A percentile compares a stretch with the other conserved stretches of the same genome.
Evolutionary conservation across 129 eudicot species (phyloP).

Genomic region (Flaveria ramosissima): DNA sequence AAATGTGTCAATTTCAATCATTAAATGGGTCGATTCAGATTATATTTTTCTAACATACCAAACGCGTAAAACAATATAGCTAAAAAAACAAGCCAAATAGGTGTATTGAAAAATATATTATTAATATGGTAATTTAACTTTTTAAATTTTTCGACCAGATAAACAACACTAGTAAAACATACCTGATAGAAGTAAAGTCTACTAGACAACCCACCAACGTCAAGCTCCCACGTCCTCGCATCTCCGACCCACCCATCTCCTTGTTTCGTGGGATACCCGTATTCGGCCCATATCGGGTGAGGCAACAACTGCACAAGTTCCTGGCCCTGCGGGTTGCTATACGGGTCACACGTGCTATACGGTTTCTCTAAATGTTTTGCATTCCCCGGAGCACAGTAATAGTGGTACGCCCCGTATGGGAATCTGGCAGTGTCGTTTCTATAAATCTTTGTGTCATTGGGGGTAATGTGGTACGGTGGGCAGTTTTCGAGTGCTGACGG

Average conservation of each 20-base stretch:
- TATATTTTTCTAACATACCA: neutral
- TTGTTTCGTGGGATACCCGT: constrained; percentile 73
- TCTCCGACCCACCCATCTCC: constrained; percentile 92
- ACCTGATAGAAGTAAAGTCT: constrained; percentile 90
- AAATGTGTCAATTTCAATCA: neutral
- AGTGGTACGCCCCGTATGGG: constrained; percentile 86
- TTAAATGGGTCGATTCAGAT: neutral
- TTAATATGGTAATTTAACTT: neutral
- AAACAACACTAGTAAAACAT: neutral
- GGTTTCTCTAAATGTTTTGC: constrained; percentile 68
- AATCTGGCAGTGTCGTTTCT: constrained; percentile 68
- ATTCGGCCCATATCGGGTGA: constrained; percentile 84
- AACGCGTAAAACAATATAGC: neutral
- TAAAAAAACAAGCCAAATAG: neutral
- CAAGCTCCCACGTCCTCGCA: constrained; percentile 77
- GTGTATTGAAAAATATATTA: neutral
- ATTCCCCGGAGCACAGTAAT: constrained; percentile 86
- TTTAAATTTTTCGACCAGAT: neutral
- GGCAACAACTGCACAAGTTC: constrained; percentile 85
- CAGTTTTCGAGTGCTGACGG: constrained; percentile 56
- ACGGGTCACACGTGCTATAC: constrained; percentile 66
- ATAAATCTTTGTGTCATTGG: constrained; percentile 58
- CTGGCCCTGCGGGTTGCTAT: constrained; percentile 91
- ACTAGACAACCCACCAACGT: constrained; percentile 73
- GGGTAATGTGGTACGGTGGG: constrained; percentile 84